These are phyloP conservation scores for Amanita pseudoporphyria DNA, from an alignment of 768 basidiomycete species.

Conservation along the genomic window DNA sequence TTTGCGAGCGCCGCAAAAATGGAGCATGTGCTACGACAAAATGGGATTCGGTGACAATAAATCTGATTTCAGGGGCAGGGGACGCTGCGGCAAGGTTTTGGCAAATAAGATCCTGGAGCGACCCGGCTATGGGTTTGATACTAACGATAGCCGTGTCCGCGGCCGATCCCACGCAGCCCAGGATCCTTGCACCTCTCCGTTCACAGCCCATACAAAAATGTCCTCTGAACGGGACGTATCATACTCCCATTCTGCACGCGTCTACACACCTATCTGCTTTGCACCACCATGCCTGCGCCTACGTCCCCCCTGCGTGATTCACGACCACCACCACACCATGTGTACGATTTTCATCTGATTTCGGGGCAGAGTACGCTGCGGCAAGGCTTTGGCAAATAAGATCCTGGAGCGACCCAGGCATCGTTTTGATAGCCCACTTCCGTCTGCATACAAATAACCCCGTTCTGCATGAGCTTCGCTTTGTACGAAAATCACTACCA, in stretches of 20 bases:
- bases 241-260: constrained; percentile 5
- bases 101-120: neutral
- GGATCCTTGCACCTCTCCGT: neutral
- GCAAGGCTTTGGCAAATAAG: too few species aligned
- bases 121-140: neutral
- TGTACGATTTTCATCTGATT: constrained; percentile 34
- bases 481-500: too few species aligned
- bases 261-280: constrained; percentile 6
- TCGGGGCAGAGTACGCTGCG: neutral
- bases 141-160: neutral
- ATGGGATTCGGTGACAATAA: neutral
- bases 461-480: too few species aligned
- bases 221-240: neutral
- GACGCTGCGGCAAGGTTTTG: too few species aligned
- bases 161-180: neutral
- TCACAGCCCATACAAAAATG: constrained; percentile 6
- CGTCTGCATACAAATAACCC: too few species aligned
- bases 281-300: constrained; percentile 41
- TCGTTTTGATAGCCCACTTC: too few species aligned
- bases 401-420: neutral
- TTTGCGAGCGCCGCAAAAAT: neutral
- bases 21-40: neutral
- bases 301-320: constrained; percentile 30
- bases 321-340: constrained; percentile 54
- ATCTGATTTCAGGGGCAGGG: neutral